phyloP scores from a whole-genome alignment of 495 filamentous ascomycete genomes.

The Haplographium delicatum region DNA sequence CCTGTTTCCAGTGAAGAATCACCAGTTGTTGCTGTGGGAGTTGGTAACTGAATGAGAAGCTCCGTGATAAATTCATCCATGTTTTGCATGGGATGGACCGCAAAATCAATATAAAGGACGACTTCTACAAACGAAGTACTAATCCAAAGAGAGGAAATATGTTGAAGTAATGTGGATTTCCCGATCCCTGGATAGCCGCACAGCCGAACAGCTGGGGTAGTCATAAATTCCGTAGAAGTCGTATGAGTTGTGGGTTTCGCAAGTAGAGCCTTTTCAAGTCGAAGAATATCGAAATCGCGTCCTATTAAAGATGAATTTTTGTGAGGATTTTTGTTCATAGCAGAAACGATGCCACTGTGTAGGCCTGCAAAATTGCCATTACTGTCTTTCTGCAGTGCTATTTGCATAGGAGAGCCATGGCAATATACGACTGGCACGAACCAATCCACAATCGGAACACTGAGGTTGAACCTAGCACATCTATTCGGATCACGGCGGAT shows the following conservation, averaged over 20 bases:
- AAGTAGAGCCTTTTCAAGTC: slow-evolving; percentile 8
- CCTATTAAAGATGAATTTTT: not conserved
- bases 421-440: not conserved
- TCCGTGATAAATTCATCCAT: too few species aligned
- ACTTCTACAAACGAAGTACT: slow-evolving; percentile 3
- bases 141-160: not conserved
- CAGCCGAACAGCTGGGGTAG: too few species aligned
- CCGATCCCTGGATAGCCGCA: slow-evolving; percentile 6
- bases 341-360: not conserved
- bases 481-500: not conserved
- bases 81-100: too few species aligned
- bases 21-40: too few species aligned
- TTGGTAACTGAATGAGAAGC: too few species aligned
- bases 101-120: slow-evolving; percentile 7
- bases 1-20: too few species aligned
- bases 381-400: not conserved
- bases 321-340: not conserved
- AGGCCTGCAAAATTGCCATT: not conserved
- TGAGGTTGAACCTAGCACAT: not conserved
- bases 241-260: not conserved
- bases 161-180: slow-evolving; percentile 2
- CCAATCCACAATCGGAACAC: not conserved
- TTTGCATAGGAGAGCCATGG: not conserved
- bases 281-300: slow-evolving; percentile 7
- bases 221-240: too few species aligned